phyloP scores from a whole-genome alignment of 2,329 filamentous ascomycete genomes.

The Hypoxylon sp. region DNA sequence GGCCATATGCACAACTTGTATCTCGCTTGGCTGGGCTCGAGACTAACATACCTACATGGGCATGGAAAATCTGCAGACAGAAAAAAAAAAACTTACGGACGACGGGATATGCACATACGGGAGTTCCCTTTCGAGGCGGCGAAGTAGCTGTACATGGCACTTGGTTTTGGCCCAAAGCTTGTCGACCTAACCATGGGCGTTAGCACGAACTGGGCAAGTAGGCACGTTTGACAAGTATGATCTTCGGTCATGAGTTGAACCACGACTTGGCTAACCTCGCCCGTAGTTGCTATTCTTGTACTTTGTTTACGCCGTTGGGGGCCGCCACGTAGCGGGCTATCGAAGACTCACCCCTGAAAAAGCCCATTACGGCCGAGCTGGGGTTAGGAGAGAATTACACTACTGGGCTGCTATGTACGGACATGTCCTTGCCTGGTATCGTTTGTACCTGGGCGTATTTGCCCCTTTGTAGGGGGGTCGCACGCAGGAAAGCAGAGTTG shows the following conservation, averaged over 20 bases:
- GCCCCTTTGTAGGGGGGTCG: neutral
- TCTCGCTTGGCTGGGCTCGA: constrained; percentile 1
- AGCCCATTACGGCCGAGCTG: neutral
- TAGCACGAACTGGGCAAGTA: constrained; percentile 2
- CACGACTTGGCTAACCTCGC: neutral
- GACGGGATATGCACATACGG: neutral
- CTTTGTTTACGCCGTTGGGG: neutral
- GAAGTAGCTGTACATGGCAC: constrained; percentile 1
- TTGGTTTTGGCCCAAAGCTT: neutral
- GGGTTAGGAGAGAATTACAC: neutral
- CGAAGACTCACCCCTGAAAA: constrained; percentile 1
- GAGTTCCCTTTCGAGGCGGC: neutral
- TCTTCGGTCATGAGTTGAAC: constrained; percentile 7
- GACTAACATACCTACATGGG: neutral
- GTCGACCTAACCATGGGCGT: constrained; percentile 2
- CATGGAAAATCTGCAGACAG: neutral
- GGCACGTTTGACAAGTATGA: constrained; percentile 1
- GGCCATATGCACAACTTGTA: constrained; percentile 3
- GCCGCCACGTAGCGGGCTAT: constrained; percentile 4
- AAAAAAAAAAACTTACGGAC: neutral
- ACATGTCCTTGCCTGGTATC: neutral
- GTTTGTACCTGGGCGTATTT: constrained; percentile 1
- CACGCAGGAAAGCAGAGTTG: neutral
- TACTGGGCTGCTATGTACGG: neutral
- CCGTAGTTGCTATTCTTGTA: constrained; percentile 1